Conservation (phyloP, 305 asterid species). For the Plantago lanceolata region DNA sequence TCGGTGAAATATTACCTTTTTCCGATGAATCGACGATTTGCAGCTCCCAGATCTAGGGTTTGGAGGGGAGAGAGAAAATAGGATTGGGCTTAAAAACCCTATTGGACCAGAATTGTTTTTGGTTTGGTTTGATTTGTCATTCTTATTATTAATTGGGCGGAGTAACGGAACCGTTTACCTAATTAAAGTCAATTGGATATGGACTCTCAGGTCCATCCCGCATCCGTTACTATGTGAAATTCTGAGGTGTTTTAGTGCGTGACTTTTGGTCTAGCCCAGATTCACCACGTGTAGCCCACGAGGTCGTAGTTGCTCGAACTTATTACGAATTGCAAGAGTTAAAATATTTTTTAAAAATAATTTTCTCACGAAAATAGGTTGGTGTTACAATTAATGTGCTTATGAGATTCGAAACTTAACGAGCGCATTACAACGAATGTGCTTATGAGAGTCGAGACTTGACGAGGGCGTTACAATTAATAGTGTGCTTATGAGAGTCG, state of each 20-base stretch:
- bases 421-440: too few species aligned
- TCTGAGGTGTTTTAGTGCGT: constrained; percentile 24
- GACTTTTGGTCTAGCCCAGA: too few species aligned
- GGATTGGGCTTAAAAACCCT: constrained; percentile 58
- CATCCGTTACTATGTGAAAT: constrained; percentile 23
- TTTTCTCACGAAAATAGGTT: too few species aligned
- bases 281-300: too few species aligned
- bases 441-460: too few species aligned
- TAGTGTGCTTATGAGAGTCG: too few species aligned
- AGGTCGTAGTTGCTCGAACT: too few species aligned
- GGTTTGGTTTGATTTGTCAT: constrained; percentile 11
- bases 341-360: too few species aligned
- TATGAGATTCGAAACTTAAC: too few species aligned
- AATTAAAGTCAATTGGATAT: constrained; percentile 43
- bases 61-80: constrained; percentile 27
- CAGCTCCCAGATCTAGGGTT: constrained; percentile 67
- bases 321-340: too few species aligned
- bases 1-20: constrained; percentile 1
- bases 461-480: too few species aligned
- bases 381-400: too few species aligned
- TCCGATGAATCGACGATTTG: constrained; percentile 18
- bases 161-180: not conserved
- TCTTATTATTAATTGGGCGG: constrained; percentile 2
- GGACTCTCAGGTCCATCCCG: constrained; percentile 45
- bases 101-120: constrained; percentile 49